Percentiles rank a stretch among this genome's conserved stretches.
Conservation (phyloP, 306 rosid genomes). For the Parietaria judaica region DNA sequence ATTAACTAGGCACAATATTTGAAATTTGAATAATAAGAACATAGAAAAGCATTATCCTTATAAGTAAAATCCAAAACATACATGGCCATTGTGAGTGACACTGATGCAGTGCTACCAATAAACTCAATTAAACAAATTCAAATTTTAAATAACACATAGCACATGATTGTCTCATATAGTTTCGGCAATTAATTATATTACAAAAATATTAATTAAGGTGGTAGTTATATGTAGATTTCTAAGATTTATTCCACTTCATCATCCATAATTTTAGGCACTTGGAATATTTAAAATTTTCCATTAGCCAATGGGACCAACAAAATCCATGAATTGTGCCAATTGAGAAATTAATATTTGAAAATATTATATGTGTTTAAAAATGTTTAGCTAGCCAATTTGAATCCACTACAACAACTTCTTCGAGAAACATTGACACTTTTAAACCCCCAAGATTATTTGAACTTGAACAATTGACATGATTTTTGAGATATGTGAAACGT, state of each 20-base stretch:
- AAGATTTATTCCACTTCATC: not conserved
- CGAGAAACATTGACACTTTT: conserved; percentile 19
- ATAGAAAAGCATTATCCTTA: no score
- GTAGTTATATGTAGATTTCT: not conserved
- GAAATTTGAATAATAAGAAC: not conserved
- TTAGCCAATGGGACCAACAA: conserved; percentile 8
- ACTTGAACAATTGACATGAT: no score
- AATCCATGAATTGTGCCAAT: conserved; percentile 6
- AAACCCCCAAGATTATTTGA: not conserved
- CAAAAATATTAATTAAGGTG: not conserved
- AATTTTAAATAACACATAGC: not conserved
- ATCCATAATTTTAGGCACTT: conserved; percentile 9
- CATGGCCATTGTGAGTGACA: not conserved
- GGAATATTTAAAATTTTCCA: not conserved
- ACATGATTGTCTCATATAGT: not conserved
- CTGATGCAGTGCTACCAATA: not conserved
- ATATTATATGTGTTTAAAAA: conserved; percentile 7
- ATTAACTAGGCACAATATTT: no score
- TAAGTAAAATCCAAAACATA: no score
- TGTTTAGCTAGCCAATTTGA: conserved; percentile 2
- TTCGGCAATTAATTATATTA: not conserved
- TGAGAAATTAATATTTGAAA: conserved; percentile 1
- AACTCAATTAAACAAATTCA: not conserved
- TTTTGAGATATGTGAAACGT: no score
- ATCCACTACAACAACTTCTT: conserved; percentile 30